These are phyloP conservation scores for Bruguiera hainesii DNA, from an alignment of 441 rosid genomes.

Conservation along the genomic window DNA sequence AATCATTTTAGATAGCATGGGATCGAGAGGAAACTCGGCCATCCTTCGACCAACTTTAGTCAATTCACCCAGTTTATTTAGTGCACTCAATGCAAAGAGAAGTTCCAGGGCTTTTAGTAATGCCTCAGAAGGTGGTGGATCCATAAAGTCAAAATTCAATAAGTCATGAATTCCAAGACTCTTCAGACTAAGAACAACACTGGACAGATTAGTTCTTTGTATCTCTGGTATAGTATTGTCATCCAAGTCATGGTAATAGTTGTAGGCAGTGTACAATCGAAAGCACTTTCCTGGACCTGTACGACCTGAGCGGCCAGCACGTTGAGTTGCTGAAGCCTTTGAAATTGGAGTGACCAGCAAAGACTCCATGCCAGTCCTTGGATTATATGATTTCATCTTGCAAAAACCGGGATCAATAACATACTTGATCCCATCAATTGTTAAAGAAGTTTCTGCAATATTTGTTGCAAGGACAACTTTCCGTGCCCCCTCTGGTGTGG, in stretches of 20 bases:
- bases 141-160: slow-evolving; percentile 95
- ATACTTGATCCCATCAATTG: slow-evolving; percentile 94
- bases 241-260: slow-evolving; percentile 81
- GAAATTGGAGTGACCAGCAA: slow-evolving; percentile 88
- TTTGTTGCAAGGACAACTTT: slow-evolving; percentile 96
- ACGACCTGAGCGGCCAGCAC: slow-evolving; percentile 96
- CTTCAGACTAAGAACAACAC: slow-evolving; percentile 87
- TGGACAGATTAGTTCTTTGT: slow-evolving; percentile 92
- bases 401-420: slow-evolving; percentile 97
- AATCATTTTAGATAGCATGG: slow-evolving; percentile 91
- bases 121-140: slow-evolving; percentile 97
- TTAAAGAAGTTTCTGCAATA: slow-evolving; percentile 95
- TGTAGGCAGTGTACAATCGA: slow-evolving; percentile 81
- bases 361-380: slow-evolving; percentile 98
- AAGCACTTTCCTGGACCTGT: slow-evolving; percentile 96
- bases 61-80: slow-evolving; percentile 89
- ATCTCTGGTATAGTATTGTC: slow-evolving; percentile 92
- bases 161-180: slow-evolving; percentile 98
- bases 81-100: slow-evolving; percentile 84
- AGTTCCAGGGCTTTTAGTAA: slow-evolving; percentile 85
- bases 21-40: slow-evolving; percentile 98
- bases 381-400: slow-evolving; percentile 96
- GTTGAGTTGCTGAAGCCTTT: slow-evolving; percentile 98
- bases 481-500: slow-evolving; percentile 94
- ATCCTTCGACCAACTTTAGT: slow-evolving; percentile 93